phyloP scores from a whole-genome alignment of 768 basidiomycete genomes.

The Leccinellum albellum region DNA sequence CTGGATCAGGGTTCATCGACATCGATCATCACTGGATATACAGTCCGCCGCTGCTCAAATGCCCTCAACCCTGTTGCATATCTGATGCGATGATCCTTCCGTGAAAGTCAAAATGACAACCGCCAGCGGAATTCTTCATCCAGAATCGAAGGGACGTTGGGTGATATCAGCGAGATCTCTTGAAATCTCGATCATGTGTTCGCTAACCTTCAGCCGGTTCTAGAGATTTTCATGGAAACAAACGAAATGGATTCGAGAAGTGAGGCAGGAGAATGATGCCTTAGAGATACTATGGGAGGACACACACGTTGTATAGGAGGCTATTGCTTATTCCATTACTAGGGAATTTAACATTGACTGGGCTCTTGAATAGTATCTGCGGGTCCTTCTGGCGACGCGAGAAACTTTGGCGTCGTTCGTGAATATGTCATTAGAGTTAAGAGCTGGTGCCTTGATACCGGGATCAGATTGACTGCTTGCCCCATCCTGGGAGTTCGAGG shows the following conservation, averaged over 20 bases:
- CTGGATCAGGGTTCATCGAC: background rate
- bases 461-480: background rate
- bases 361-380: slow-evolving; percentile 1
- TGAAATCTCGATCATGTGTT: background rate
- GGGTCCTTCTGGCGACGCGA: background rate
- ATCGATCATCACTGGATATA: slow-evolving; percentile 1
- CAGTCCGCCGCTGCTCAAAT: background rate
- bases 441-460: slow-evolving; percentile 3
- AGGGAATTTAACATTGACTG: slow-evolving; percentile 2
- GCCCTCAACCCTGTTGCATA: background rate
- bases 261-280: background rate
- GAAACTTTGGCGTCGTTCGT: slow-evolving; percentile 6
- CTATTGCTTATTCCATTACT: background rate
- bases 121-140: background rate
- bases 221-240: slow-evolving; percentile 10
- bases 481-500: slow-evolving; percentile 2
- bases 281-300: background rate
- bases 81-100: background rate
- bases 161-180: slow-evolving; percentile 5
- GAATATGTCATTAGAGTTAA: slow-evolving; percentile 9
- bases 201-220: background rate
- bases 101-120: slow-evolving; percentile 1
- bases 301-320: background rate
- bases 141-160: background rate
- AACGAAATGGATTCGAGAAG: background rate